These are phyloP conservation scores for Fusarium duplospermum DNA, from an alignment of 2,329 filamentous ascomycete genomes.

Conservation along the genomic window DNA sequence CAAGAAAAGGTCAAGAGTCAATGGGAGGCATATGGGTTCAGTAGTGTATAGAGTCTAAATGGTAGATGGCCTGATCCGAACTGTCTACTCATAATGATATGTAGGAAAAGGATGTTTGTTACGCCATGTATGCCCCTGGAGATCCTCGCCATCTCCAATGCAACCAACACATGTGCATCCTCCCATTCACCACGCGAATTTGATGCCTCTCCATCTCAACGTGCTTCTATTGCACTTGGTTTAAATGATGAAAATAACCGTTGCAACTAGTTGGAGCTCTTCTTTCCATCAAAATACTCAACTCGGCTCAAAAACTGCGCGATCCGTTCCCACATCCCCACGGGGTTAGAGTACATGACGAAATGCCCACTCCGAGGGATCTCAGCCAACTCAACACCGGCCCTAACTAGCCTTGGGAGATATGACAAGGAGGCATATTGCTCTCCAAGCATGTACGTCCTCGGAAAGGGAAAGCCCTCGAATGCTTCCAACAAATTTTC, in stretches of 20 bases:
- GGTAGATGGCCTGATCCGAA: fast-evolving
- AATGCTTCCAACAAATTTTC: neutral
- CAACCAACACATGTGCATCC: neutral
- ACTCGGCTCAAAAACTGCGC: neutral
- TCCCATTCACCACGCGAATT: neutral
- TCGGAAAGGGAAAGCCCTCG: neutral
- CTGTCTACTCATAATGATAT: neutral
- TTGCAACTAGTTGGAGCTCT: neutral
- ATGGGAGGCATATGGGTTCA: neutral
- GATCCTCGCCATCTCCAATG: neutral
- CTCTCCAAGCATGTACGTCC: neutral
- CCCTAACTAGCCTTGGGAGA: neutral
- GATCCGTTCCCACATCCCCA: neutral
- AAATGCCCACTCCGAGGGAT: neutral
- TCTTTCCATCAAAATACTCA: neutral
- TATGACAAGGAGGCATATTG: neutral
- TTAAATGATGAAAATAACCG: neutral
- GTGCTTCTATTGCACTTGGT: neutral
- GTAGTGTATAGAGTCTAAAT: neutral
- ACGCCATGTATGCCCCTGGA: neutral
- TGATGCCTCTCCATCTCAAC: neutral
- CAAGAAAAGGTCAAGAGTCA: neutral
- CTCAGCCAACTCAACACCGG: neutral
- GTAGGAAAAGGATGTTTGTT: neutral
- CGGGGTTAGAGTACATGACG: neutral